phyloP scores from a whole-genome alignment of 1,139 yeast genomes.

The Nakaseomyces bracarensis region DNA sequence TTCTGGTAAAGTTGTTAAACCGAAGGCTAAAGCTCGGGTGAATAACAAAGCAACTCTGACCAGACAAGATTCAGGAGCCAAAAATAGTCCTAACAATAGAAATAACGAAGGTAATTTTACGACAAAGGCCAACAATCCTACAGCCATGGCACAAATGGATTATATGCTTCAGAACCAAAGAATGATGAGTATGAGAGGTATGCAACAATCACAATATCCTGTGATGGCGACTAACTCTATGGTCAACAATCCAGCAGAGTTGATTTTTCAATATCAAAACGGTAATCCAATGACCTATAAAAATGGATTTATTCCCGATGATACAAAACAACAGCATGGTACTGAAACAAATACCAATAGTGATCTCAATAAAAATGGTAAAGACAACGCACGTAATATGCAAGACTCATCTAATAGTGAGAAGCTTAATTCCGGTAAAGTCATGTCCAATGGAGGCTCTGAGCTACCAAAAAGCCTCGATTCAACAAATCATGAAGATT shows the following conservation, averaged over 20 bases:
- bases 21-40: not conserved
- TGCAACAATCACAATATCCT: not conserved
- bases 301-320: not conserved
- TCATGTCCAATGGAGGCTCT: not conserved
- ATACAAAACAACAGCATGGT: not conserved
- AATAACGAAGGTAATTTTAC: not conserved
- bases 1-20: not conserved
- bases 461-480: not conserved
- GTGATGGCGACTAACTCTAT: not conserved
- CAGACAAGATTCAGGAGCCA: not conserved
- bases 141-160: not conserved
- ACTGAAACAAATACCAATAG: not conserved
- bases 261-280: not conserved
- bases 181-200: slow-evolving; percentile 1
- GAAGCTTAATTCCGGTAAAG: not conserved
- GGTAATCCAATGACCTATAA: not conserved
- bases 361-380: not conserved
- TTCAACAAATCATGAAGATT: not conserved
- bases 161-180: not conserved
- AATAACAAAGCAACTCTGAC: not conserved
- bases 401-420: not conserved
- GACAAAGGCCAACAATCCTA: not conserved
- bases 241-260: not conserved
- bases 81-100: not conserved
- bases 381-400: not conserved